phyloP scores from a whole-genome alignment of 2,329 filamentous ascomycete genomes.

The Nigrospora oryzae region DNA sequence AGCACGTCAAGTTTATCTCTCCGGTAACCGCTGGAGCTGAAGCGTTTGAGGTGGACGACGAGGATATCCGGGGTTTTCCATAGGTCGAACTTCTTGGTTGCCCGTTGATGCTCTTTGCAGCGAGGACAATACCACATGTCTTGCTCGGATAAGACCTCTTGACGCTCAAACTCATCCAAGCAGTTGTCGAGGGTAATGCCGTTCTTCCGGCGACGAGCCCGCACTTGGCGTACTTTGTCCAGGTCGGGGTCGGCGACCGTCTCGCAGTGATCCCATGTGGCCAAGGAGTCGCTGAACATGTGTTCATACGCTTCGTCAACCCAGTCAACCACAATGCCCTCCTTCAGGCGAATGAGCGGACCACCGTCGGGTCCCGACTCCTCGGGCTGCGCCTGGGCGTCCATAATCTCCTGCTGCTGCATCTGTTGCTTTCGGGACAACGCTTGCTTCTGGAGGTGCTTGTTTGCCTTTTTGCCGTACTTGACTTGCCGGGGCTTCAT shows the following conservation, averaged over 20 bases:
- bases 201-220: conserved; percentile 57
- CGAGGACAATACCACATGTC: conserved; percentile 97
- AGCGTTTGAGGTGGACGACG: conserved; percentile 90
- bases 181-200: conserved; percentile 86
- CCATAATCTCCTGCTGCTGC: conserved; percentile 13
- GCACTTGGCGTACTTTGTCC: conserved; percentile 51
- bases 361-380: conserved; percentile 36
- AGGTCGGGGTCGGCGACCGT: conserved; percentile 56
- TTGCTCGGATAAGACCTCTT: conserved; percentile 86
- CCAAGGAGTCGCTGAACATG: conserved; percentile 56
- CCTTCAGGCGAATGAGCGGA: conserved; percentile 68
- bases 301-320: conserved; percentile 57
- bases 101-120: conserved; percentile 87
- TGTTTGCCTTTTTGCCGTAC: conserved; percentile 40
- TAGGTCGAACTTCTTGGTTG: conserved; percentile 92
- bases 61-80: conserved; percentile 96
- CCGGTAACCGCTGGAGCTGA: conserved; percentile 74
- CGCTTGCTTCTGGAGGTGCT: conserved; percentile 13
- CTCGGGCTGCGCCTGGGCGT: conserved; percentile 15
- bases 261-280: conserved; percentile 46
- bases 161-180: conserved; percentile 87
- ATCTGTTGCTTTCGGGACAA: conserved; percentile 19
- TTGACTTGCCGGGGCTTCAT: conserved; percentile 31
- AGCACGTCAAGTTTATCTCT: conserved; percentile 86
- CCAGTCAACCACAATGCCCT: conserved; percentile 87